phyloP scores from a whole-genome alignment of 805 yeast genomes.

The Candida multigemmis region DNA sequence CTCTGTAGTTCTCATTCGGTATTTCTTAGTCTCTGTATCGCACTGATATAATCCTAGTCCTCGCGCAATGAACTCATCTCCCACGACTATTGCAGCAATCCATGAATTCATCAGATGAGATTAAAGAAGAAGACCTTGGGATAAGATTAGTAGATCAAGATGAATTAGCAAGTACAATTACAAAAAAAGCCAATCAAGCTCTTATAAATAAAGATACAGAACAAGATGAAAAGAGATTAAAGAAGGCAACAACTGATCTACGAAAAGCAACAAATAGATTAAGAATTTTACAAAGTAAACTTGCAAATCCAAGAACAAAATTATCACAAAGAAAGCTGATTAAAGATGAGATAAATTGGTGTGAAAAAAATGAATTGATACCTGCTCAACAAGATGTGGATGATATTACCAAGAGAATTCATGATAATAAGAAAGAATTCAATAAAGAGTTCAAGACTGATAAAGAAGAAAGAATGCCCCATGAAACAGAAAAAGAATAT shows the following conservation, averaged over 20 bases:
- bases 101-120: conserved; percentile 3
- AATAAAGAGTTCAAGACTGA: conserved; percentile 9
- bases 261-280: conserved; percentile 36
- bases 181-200: conserved; percentile 56
- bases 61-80: too few relatives aligned
- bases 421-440: conserved; percentile 29
- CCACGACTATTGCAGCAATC: too few relatives aligned
- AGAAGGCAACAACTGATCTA: conserved; percentile 47
- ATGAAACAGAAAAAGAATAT: conserved; percentile 74
- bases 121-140: conserved; percentile 12
- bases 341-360: conserved; percentile 42
- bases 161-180: conserved; percentile 66
- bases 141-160: conserved; percentile 68
- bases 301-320: conserved; percentile 45
- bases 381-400: conserved; percentile 51
- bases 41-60: too few relatives aligned
- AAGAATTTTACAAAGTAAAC: conserved; percentile 35
- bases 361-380: conserved; percentile 41
- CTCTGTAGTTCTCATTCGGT: too few relatives aligned
- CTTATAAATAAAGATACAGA: conserved; percentile 58
- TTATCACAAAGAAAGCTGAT: conserved; percentile 55
- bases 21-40: too few relatives aligned
- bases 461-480: conserved; percentile 37
- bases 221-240: conserved; percentile 67
- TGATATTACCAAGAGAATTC: conserved; percentile 38